A percentile compares a stretch with the other conserved stretches of the same genome.
These are phyloP conservation scores for Monosporascus sp. DNA, from an alignment of 2,329 filamentous ascomycete species.

Conservation along the genomic window DNA sequence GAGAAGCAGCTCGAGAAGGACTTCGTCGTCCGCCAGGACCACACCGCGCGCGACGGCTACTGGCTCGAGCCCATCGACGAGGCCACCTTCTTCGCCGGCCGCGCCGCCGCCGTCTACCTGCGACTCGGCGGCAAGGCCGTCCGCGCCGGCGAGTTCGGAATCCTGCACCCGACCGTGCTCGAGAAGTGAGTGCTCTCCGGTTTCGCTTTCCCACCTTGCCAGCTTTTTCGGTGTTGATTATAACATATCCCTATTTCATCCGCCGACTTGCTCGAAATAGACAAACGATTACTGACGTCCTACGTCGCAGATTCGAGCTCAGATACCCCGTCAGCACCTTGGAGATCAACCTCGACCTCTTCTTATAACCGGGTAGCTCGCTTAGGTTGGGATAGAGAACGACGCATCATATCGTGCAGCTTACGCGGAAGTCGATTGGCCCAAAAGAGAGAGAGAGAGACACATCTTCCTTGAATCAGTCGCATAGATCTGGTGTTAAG, in stretches of 20 bases:
- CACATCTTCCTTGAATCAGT: too few species aligned
- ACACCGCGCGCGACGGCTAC: conserved; percentile 66
- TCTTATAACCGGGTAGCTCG: conserved; percentile 55
- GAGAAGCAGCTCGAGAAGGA: conserved; percentile 39
- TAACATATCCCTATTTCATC: too few species aligned
- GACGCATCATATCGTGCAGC: conserved; percentile 3
- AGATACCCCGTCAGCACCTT: conserved; percentile 83
- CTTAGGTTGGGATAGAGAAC: background rate
- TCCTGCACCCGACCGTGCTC: conserved; percentile 86
- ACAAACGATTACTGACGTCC: conserved; percentile 3
- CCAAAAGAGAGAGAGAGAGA: too few species aligned
- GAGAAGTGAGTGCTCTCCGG: conserved; percentile 58
- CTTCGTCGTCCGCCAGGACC: conserved; percentile 48
- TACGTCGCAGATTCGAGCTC: conserved; percentile 12
- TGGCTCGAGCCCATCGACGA: conserved; percentile 94
- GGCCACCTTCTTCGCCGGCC: conserved; percentile 84
- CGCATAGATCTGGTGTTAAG: too few species aligned
- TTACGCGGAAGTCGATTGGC: too few species aligned
- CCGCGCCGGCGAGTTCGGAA: conserved; percentile 84
- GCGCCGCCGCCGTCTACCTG: conserved; percentile 79
- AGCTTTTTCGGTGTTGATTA: too few species aligned
- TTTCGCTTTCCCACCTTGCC: conserved; percentile 29
- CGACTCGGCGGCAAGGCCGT: conserved; percentile 67
- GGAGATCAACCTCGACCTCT: conserved; percentile 90
- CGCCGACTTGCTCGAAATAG: too few species aligned